These are phyloP conservation scores for Pestalotiopsis sp. DNA, from an alignment of 2,329 filamentous ascomycete genomes.

Conservation along the genomic window DNA sequence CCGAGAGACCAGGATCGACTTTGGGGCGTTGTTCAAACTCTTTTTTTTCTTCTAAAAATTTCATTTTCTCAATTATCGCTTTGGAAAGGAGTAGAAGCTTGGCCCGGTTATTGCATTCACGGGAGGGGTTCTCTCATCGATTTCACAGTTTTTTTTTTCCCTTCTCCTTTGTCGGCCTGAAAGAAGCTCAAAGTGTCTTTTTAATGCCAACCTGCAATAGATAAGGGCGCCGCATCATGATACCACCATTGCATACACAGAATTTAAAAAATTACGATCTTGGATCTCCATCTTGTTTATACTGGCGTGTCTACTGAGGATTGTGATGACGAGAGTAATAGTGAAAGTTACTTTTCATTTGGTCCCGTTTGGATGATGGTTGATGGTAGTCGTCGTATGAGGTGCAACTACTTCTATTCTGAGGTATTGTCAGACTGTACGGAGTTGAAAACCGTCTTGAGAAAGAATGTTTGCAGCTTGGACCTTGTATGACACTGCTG, in stretches of 20 bases:
- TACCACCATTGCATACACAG: conserved; percentile 36
- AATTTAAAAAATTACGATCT: conserved; percentile 25
- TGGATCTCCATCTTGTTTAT: not conserved
- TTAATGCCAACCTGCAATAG: conserved; percentile 14
- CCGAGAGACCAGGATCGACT: not conserved
- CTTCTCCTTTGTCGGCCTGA: conserved; percentile 8
- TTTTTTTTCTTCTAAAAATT: not conserved
- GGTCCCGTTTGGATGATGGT: too few species aligned
- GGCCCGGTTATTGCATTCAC: not conserved
- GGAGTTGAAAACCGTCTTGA: too few species aligned
- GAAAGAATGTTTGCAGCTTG: too few species aligned
- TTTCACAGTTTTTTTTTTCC: not conserved
- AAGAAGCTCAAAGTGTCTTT: conserved; percentile 23
- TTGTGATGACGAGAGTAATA: not conserved
- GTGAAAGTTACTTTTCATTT: too few species aligned
- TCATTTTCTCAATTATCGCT: not conserved
- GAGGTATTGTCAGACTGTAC: too few species aligned
- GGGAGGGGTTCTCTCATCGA: not conserved
- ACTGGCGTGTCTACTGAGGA: not conserved
- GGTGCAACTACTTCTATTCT: too few species aligned
- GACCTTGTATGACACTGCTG: too few species aligned
- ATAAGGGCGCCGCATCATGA: conserved; percentile 27
- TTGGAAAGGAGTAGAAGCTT: not conserved
- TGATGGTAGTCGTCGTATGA: too few species aligned
- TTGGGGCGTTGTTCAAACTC: not conserved